Evolutionary conservation across 2,329 filamentous ascomycete species (phyloP).

Genomic region (Xylaria polymorpha): DNA sequence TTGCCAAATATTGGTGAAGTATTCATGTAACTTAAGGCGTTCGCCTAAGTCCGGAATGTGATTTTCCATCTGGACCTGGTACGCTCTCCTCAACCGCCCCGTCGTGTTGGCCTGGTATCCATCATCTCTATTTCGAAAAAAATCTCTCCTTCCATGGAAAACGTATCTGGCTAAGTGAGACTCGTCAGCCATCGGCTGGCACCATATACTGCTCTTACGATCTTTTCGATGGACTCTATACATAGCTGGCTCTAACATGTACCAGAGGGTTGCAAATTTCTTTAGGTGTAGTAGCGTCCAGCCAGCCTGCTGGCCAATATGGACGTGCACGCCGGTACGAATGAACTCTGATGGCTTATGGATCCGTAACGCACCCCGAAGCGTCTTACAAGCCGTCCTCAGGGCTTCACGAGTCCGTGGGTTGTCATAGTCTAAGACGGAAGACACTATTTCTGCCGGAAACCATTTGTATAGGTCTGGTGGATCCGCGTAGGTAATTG

Average conservation of each 20-base stretch:
- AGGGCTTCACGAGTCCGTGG: conserved; percentile 19
- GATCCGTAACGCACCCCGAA: conserved; percentile 40
- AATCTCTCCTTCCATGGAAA: neutral
- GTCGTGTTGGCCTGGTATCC: neutral
- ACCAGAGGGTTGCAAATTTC: conserved; percentile 42
- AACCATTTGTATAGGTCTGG: conserved; percentile 38
- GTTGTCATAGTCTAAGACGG: conserved; percentile 39
- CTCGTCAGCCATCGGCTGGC: neutral
- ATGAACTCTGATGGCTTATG: conserved; percentile 38
- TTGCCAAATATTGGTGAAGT: conserved; percentile 22
- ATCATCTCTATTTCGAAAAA: too few relatives aligned
- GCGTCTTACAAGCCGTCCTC: conserved; percentile 26
- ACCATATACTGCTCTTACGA: conserved; percentile 5
- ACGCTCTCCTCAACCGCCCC: neutral
- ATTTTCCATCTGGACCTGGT: conserved; percentile 5
- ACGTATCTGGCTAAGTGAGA: neutral
- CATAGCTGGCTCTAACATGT: conserved; percentile 35
- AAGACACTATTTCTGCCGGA: conserved; percentile 36
- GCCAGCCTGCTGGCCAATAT: conserved; percentile 41
- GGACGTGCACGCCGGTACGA: conserved; percentile 38
- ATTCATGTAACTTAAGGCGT: neutral
- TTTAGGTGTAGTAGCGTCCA: conserved; percentile 43
- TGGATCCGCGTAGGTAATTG: neutral
- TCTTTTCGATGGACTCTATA: conserved; percentile 38
- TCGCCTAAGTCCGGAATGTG: conserved; percentile 7